A percentile compares a stretch with the other conserved stretches of the same genome.
Conservation (phyloP, 371 early-diverging fungal genomes). For the Dentiscutata heterogama region DNA sequence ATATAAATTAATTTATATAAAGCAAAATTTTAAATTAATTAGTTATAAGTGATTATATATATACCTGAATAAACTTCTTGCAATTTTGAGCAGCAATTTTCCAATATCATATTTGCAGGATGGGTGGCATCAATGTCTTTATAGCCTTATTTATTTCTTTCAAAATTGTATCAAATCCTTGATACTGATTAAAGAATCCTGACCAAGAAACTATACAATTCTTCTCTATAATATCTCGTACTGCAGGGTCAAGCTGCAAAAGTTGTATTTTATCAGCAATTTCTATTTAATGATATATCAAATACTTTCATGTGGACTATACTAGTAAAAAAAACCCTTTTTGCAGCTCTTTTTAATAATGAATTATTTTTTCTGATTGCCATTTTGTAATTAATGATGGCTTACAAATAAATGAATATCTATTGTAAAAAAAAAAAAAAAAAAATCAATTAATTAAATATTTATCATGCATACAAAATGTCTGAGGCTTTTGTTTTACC, state of each 20-base stretch:
- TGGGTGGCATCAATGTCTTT: slow-evolving; percentile 12
- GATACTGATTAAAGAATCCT: slow-evolving; percentile 1
- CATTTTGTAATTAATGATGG: slow-evolving; percentile 25
- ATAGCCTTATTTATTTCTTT: too few relatives aligned
- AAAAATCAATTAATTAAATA: neutral
- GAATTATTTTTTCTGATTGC: too few relatives aligned
- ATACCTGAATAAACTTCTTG: slow-evolving; percentile 25
- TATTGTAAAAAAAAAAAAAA: neutral
- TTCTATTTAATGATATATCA: too few relatives aligned
- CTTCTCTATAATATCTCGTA: neutral
- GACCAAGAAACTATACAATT: slow-evolving; percentile 6
- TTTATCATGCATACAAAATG: too few relatives aligned
- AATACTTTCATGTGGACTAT: neutral
- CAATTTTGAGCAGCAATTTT: too few relatives aligned
- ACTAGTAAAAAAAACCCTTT: slow-evolving; percentile 1
- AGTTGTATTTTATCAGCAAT: slow-evolving; percentile 37
- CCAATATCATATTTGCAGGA: slow-evolving; percentile 25
- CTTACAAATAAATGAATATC: slow-evolving; percentile 19
- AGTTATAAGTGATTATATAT: neutral
- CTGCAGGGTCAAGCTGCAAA: neutral
- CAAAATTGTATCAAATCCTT: slow-evolving; percentile 6
- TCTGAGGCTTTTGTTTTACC: too few relatives aligned
- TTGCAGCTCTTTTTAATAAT: too few relatives aligned
- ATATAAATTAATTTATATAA: neutral
- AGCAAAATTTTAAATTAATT: neutral